phyloP scores from a whole-genome alignment of 78 protist genomes.

The Speleostelium caveatum region DNA sequence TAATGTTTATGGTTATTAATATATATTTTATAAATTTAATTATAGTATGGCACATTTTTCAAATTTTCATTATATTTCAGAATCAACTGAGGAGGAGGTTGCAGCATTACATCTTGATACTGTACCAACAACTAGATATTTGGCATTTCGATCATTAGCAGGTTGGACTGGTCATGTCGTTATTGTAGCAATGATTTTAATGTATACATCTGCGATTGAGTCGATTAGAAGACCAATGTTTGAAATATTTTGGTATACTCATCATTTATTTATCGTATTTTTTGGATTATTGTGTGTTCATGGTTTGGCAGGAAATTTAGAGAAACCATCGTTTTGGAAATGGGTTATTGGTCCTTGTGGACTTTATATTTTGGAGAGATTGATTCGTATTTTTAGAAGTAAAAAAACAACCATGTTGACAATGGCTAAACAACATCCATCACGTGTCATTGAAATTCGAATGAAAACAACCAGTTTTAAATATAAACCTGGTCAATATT shows the following conservation, averaged over 20 bases:
- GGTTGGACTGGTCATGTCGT: constrained; percentile 87
- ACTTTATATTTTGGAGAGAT: constrained; percentile 89
- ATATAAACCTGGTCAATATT: constrained; percentile 92
- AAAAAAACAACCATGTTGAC: constrained; percentile 37
- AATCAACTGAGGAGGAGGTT: neutral
- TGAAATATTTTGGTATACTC: constrained; percentile 94
- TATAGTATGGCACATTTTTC: constrained; percentile 76
- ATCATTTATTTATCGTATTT: constrained; percentile 92
- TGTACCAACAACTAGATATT: neutral
- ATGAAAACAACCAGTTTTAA: constrained; percentile 69
- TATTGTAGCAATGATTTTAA: constrained; percentile 84
- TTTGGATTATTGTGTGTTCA: constrained; percentile 86
- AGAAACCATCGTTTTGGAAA: constrained; percentile 82
- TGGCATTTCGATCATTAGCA: constrained; percentile 50
- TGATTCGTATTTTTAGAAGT: constrained; percentile 70
- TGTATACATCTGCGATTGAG: constrained; percentile 87
- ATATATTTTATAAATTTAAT: neutral
- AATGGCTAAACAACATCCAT: constrained; percentile 84
- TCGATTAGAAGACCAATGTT: constrained; percentile 84
- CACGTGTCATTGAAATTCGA: constrained; percentile 83
- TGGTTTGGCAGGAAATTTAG: constrained; percentile 79
- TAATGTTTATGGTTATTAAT: neutral
- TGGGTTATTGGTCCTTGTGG: constrained; percentile 88
- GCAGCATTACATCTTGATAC: neutral
- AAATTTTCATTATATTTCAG: constrained; percentile 12